Conservation (phyloP, 495 filamentous ascomycete species). For the Alectoria sarmentosa region DNA sequence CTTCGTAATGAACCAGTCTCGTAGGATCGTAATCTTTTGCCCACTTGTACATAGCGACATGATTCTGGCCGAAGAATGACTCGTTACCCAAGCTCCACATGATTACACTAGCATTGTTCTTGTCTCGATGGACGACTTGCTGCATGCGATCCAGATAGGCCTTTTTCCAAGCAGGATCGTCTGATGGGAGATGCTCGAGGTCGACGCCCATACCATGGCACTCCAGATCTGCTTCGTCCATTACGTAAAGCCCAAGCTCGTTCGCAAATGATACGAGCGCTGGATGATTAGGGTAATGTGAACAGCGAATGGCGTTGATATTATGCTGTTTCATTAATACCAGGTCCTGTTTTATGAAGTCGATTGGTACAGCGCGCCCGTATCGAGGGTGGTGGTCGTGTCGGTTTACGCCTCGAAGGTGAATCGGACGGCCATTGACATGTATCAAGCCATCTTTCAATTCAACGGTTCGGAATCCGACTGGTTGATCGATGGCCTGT, state of each 20-base stretch:
- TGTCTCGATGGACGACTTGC: constrained; percentile 58
- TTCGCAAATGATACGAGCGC: constrained; percentile 55
- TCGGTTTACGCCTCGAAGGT: constrained; percentile 53
- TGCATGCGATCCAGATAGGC: constrained; percentile 59
- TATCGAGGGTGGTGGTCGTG: constrained; percentile 55
- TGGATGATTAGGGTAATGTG: constrained; percentile 54
- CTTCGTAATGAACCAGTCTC: constrained; percentile 60
- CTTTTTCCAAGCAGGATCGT: constrained; percentile 56
- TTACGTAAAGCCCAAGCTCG: constrained; percentile 61
- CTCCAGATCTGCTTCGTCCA: constrained; percentile 66
- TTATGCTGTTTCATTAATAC: constrained; percentile 63
- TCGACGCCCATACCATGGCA: constrained; percentile 52
- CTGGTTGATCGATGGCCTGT: constrained; percentile 42
- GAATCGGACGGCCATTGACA: constrained; percentile 52
- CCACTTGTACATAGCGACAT: constrained; percentile 56
- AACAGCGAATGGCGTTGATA: constrained; percentile 56
- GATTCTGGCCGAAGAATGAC: constrained; percentile 59
- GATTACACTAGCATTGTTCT: constrained; percentile 57
- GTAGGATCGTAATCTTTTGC: constrained; percentile 48
- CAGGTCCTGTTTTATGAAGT: constrained; percentile 51
- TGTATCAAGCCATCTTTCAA: constrained; percentile 48
- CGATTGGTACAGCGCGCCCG: constrained; percentile 52
- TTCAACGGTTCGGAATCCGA: constrained; percentile 56
- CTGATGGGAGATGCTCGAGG: constrained; percentile 44
- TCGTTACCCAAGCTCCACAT: constrained; percentile 70